A percentile compares a stretch with the other conserved stretches of the same genome.
phyloP scores from a whole-genome alignment of 257 asterid species.

The Solanum gracilifrons region DNA sequence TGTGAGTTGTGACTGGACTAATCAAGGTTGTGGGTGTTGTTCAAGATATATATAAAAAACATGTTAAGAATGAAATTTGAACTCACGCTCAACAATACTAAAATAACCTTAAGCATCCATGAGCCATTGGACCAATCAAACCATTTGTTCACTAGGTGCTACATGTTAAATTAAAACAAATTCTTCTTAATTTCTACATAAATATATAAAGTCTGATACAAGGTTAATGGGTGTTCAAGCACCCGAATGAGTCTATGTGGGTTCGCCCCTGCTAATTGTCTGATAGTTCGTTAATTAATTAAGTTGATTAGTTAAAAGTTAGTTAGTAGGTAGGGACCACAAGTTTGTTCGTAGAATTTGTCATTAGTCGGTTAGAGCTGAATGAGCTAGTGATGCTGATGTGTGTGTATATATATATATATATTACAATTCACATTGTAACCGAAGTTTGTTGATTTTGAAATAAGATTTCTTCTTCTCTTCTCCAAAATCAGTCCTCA shows the following conservation, averaged over 20 bases:
- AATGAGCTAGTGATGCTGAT: too few species aligned
- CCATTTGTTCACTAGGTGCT: not conserved
- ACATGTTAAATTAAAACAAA: not conserved
- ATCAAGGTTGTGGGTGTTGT: not conserved
- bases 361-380: too few species aligned
- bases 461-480: too few species aligned
- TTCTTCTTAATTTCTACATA: not conserved
- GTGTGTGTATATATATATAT: too few species aligned
- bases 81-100: not conserved
- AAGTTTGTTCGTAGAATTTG: too few species aligned
- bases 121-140: not conserved
- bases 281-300: too few species aligned
- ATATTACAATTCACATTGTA: too few species aligned
- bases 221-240: not conserved
- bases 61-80: not conserved
- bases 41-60: not conserved
- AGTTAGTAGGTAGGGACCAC: too few species aligned
- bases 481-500: too few species aligned
- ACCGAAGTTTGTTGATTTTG: too few species aligned
- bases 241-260: not conserved
- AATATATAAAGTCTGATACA: not conserved
- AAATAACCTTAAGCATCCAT: not conserved
- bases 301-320: too few species aligned
- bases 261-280: too few species aligned
- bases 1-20: not conserved